These are phyloP conservation scores for Linderniella brevidens DNA, from an alignment of 257 asterid genomes.

Conservation along the genomic window DNA sequence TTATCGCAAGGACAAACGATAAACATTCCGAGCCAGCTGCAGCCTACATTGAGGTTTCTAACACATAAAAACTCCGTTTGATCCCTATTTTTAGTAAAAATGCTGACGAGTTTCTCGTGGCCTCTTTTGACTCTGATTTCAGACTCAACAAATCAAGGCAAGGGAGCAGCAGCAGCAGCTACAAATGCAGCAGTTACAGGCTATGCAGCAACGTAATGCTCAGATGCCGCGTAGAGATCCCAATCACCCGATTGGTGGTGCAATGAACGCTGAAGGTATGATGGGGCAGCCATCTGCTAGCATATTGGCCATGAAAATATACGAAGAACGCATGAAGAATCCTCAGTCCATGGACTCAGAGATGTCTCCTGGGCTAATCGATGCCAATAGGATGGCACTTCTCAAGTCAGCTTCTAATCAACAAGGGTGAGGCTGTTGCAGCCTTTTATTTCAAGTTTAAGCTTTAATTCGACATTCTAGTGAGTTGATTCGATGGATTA, in stretches of 20 bases:
- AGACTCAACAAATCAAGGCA: slow-evolving; percentile 90
- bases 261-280: slow-evolving; percentile 83
- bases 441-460: too few species aligned
- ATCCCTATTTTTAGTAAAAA: slow-evolving; percentile 3
- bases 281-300: slow-evolving; percentile 95
- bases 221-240: slow-evolving; percentile 78
- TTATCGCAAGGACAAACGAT: slow-evolving; percentile 92
- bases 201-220: slow-evolving; percentile 79
- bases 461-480: too few species aligned
- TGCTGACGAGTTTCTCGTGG: slow-evolving; percentile 2
- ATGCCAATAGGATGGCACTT: slow-evolving; percentile 92
- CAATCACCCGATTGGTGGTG: slow-evolving; percentile 75
- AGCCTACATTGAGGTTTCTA: slow-evolving; percentile 84
- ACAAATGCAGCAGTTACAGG: slow-evolving; percentile 89
- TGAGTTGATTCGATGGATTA: neutral
- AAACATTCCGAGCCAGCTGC: slow-evolving; percentile 99
- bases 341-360: slow-evolving; percentile 87
- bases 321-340: slow-evolving; percentile 91
- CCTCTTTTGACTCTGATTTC: slow-evolving; percentile 9
- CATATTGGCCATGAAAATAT: slow-evolving; percentile 85
- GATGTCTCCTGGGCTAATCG: slow-evolving; percentile 56
- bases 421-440: slow-evolving; percentile 51
- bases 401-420: slow-evolving; percentile 81
- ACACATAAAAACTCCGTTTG: slow-evolving; percentile 1
- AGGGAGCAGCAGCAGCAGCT: slow-evolving; percentile 94